These are phyloP conservation scores for Schizosaccharomyces lindneri DNA, from an alignment of 805 yeast genomes.

Conservation along the genomic window DNA sequence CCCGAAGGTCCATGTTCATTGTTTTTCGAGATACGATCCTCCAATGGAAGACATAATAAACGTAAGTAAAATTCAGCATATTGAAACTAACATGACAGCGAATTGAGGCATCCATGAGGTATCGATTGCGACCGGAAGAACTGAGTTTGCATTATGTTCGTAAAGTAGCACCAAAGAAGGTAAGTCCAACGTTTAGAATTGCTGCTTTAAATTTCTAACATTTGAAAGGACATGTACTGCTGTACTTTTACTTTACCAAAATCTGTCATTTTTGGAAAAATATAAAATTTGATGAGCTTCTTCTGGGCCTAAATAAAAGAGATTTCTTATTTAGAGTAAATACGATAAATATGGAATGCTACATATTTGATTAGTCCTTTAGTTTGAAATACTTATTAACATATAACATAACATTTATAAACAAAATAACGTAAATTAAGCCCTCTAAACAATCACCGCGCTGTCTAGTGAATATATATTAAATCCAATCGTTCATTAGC, in stretches of 20 bases:
- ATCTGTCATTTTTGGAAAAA: constrained; percentile 15
- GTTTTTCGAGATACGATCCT: constrained; percentile 72
- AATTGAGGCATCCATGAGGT: constrained; percentile 20
- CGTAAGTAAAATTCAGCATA: background rate
- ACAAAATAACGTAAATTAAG: no score
- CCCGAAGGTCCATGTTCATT: constrained; percentile 68
- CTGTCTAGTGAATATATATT: no score
- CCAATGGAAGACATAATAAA: constrained; percentile 26
- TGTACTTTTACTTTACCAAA: constrained; percentile 41
- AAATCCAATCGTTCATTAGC: no score
- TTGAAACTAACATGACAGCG: constrained; percentile 4
- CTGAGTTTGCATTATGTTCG: constrained; percentile 63
- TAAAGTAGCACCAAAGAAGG: constrained; percentile 57
- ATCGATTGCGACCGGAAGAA: constrained; percentile 20
- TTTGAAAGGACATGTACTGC: constrained; percentile 77
- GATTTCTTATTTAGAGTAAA: no score
- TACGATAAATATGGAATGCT: no score
- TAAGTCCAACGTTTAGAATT: background rate
- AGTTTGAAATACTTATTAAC: no score
- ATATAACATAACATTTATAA: no score
- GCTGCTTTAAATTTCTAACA: background rate
- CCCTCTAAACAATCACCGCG: no score
- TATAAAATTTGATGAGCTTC: no score
- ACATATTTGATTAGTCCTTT: no score
- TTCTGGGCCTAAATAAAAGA: no score